Conservation (phyloP, 805 yeast species). For the Wickerhamiella dianesei region DNA sequence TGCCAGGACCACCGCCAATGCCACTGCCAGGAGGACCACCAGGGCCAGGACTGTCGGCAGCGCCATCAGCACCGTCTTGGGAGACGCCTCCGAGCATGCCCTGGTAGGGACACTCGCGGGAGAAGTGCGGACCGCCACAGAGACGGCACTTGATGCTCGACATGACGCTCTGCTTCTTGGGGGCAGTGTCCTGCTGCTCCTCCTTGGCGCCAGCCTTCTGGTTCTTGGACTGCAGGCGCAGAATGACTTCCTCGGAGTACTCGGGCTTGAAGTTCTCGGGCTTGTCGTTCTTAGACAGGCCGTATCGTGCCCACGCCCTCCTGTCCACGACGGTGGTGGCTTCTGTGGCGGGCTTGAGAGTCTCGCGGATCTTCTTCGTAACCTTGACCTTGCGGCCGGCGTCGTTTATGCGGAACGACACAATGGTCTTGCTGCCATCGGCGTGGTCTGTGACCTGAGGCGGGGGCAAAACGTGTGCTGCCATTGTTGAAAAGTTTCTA, state of each 20-base stretch:
- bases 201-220: conserved; percentile 30
- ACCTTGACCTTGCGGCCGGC: conserved; percentile 76
- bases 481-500: conserved; percentile 2
- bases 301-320: conserved; percentile 78
- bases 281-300: conserved; percentile 43
- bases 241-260: conserved; percentile 8
- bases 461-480: conserved; percentile 9
- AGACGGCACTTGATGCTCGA: conserved; percentile 53
- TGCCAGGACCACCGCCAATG: conserved; percentile 22
- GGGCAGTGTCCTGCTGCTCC: conserved; percentile 34
- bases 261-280: conserved; percentile 38
- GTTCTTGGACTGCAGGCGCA: conserved; percentile 12
- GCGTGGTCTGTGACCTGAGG: conserved; percentile 20
- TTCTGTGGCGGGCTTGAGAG: conserved; percentile 65
- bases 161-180: conserved; percentile 35
- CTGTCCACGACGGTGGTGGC: conserved; percentile 79
- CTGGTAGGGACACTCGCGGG: conserved; percentile 91
- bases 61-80: conserved; percentile 25
- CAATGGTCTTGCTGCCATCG: conserved; percentile 83
- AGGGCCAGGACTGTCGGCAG: conserved; percentile 13
- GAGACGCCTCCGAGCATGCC: conserved; percentile 57
- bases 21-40: conserved; percentile 23
- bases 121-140: conserved; percentile 90
- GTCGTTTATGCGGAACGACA: conserved; percentile 51
- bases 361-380: conserved; percentile 71